Evolutionary conservation across 2,329 filamentous ascomycete genomes (phyloP).

Genomic region (Knufia fluminis): DNA sequence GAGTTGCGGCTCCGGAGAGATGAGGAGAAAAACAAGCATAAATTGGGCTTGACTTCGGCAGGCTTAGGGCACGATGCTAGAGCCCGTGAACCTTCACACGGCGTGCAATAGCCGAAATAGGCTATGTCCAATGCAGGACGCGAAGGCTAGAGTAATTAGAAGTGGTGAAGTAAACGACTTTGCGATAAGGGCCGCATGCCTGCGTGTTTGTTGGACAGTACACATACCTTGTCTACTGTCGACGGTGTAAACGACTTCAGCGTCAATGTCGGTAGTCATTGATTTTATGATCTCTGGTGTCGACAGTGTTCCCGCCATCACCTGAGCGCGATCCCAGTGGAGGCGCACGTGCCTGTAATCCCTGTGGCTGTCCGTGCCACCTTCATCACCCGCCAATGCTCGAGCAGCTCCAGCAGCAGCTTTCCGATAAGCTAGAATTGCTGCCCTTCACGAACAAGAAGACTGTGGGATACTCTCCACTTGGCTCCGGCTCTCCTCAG

Average conservation of each 20-base stretch:
- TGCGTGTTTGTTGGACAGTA: too few relatives aligned
- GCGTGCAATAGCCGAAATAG: too few relatives aligned
- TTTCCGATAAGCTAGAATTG: background rate
- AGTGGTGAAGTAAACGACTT: too few relatives aligned
- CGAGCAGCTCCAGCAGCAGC: conserved; percentile 1
- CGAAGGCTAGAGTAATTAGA: too few relatives aligned
- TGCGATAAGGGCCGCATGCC: too few relatives aligned
- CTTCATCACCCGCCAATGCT: conserved; percentile 3
- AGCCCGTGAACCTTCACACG: too few relatives aligned
- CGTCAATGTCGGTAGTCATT: background rate
- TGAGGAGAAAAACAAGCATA: too few relatives aligned
- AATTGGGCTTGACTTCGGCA: too few relatives aligned
- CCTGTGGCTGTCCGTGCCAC: background rate
- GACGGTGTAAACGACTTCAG: background rate
- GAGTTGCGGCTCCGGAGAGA: too few relatives aligned
- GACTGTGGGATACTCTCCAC: conserved; percentile 2
- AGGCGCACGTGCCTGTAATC: conserved; percentile 1
- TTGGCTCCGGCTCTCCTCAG: conserved; percentile 1
- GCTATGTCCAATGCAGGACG: too few relatives aligned
- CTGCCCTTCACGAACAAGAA: background rate
- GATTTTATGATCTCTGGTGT: background rate
- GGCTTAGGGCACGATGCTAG: too few relatives aligned
- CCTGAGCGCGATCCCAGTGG: background rate
- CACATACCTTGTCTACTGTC: too few relatives aligned
- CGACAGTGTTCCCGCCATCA: background rate